A percentile compares a stretch with the other conserved stretches of the same genome.
Evolutionary conservation across 441 rosid species (phyloP).

Genomic region (Isatis lusitanica): DNA sequence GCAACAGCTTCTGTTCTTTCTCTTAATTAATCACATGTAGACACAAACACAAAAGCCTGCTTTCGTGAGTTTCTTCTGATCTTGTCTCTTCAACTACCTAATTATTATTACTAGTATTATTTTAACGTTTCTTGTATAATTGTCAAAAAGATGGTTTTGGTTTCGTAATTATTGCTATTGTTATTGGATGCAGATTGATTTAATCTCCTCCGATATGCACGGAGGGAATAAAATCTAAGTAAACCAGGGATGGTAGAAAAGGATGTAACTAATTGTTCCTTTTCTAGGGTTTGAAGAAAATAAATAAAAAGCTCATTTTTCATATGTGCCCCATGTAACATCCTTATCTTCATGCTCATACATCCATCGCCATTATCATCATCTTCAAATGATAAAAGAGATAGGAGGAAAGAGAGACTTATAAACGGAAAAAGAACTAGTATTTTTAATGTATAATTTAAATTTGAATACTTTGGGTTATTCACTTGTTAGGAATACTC

Average conservation of each 20-base stretch:
- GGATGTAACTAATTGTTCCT: conserved; percentile 19
- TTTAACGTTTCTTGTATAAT: neutral
- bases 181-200: conserved; percentile 17
- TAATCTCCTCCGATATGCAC: conserved; percentile 12
- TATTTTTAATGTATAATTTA: neutral
- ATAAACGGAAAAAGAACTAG: neutral
- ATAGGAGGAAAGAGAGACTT: neutral
- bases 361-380: conserved; percentile 1
- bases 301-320: neutral
- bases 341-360: neutral
- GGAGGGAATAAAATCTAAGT: conserved; percentile 27
- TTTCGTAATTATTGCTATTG: conserved; percentile 2
- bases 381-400: neutral
- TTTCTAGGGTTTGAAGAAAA: neutral
- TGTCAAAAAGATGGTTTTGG: conserved; percentile 1
- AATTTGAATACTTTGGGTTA: neutral
- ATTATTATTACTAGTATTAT: neutral
- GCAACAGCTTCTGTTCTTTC: conserved; percentile 53
- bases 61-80: conserved; percentile 27
- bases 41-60: conserved; percentile 32
- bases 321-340: neutral
- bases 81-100: conserved; percentile 31
- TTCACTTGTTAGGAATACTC: neutral
- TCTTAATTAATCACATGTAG: conserved; percentile 41
- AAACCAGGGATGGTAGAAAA: neutral